Evolutionary conservation across 2,329 filamentous ascomycete species (phyloP), one percentile per base, ranked within the genome.

Genomic region (Colletotrichum agaves): DNA sequence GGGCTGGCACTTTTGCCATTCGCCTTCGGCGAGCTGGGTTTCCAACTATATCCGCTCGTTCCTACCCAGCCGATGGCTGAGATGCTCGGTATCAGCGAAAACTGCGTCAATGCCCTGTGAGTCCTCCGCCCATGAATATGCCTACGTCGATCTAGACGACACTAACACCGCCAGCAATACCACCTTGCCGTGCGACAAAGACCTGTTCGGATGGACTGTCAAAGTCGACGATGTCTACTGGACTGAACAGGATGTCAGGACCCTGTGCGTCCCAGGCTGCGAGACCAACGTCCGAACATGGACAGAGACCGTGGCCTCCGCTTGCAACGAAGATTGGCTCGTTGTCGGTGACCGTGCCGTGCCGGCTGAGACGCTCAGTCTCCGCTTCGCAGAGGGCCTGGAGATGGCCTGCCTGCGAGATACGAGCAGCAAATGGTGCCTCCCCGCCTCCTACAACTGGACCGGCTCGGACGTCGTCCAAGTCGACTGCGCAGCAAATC

Each of bases 401-500:
- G 57, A 50, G 13, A 39, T 60, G 4, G 57, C 57, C 44, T 60
- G 57, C 31, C 7, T 41, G 19, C 57, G 57, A 13, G 31, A 39
- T 8, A 44, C 49, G 63, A 50, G 37, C 6, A 60, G 21, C n/a
- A n/a, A n/a, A n/a, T 64, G 58, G 59, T 69, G 67, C n/a, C 52
- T 69, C 3, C 7, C 37, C 13, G 49, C 44, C 57, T 47, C 44
- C 10, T 56, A 69, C n/a, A 56, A 69, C 17, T 69, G 67, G 67
- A 56, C 61, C 8, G 67, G 67, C 17, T 62, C 57, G 8, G 67
- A 67, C 39, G 39, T 69, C 11, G 62, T 69, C 3, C 50, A 62
- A 39, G 23, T 59, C 5, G 43, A 69, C 52, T 69, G 67, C 53
- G 49, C 41, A 12, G 67, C 67, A 13, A 65, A 62, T 12, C 67